A percentile compares a stretch with the other conserved stretches of the same genome.
These are phyloP conservation scores for Polychaeton citri DNA, from an alignment of 2,329 filamentous ascomycete genomes.

Conservation along the genomic window DNA sequence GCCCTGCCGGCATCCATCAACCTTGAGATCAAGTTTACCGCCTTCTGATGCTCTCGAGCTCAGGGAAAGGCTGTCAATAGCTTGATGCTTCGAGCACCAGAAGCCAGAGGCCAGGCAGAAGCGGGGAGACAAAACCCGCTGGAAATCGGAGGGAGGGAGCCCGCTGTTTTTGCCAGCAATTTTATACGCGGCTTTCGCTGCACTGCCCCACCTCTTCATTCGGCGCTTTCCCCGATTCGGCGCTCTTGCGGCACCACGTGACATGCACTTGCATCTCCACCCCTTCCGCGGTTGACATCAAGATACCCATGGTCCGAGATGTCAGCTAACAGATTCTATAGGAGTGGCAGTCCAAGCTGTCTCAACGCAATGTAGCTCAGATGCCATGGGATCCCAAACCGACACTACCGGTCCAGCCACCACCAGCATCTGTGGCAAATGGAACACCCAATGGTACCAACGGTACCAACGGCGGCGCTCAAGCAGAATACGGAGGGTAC, in stretches of 20 bases:
- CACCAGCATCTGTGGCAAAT: slow-evolving; percentile 10
- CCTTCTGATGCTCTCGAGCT: too few relatives aligned
- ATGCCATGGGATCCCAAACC: slow-evolving; percentile 94
- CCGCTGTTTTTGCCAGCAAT: slow-evolving; percentile 31
- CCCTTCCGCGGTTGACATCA: background rate
- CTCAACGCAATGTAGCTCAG: slow-evolving; percentile 66
- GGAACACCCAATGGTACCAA: slow-evolving; percentile 6
- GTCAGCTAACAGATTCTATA: slow-evolving; percentile 29
- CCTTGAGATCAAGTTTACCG: too few relatives aligned
- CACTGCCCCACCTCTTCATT: slow-evolving; percentile 5
- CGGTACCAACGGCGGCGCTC: slow-evolving; percentile 4
- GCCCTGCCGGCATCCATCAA: too few relatives aligned
- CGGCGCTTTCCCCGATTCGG: slow-evolving; percentile 22
- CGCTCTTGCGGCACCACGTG: slow-evolving; percentile 20
- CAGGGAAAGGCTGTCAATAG: too few relatives aligned
- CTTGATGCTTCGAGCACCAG: slow-evolving; percentile 9
- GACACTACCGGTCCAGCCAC: slow-evolving; percentile 35
- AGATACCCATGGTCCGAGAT: too few relatives aligned
- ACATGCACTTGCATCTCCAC: background rate
- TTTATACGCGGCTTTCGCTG: slow-evolving; percentile 27
- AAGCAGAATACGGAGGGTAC: slow-evolving; percentile 28
- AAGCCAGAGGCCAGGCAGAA: slow-evolving; percentile 22
- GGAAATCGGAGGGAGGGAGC: slow-evolving; percentile 21
- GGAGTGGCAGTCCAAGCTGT: slow-evolving; percentile 91
- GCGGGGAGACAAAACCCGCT: slow-evolving; percentile 28